Evolutionary conservation across 768 basidiomycete genomes (phyloP), one percentile per base, ranked within the genome.

Genomic region (Amanita rubescens): DNA sequence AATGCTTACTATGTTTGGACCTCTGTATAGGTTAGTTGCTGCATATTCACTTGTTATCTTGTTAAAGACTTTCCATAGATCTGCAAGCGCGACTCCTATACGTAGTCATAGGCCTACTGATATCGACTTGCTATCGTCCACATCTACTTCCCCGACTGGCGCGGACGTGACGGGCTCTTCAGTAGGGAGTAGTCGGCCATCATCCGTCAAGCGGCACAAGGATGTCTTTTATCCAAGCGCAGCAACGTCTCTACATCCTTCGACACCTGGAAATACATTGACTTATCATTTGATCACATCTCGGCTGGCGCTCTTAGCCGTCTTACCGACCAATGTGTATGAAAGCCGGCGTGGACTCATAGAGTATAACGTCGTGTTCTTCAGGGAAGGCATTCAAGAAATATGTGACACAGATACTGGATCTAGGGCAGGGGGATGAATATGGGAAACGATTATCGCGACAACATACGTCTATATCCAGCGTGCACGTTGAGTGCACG

Each of bases 301-400:
- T 54, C 81, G 79, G 53, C 76, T 89, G 20, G 84, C 83, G 12
- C 71, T 88, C 47, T 70, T 93, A 49, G 86, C 87, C 2, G 70
- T 92, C 49, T 63, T 93, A 15, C 87, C 87, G 24, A 85, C 87
- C 2, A 71, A 75, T 30, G 81, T 88, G 44, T 90, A 80, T 58
- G 85, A 90, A 49, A 75, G 79, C 56, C 76, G 85, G 51, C 75
- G 87, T 15, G 88, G 87, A 19, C 71, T 92, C 43, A 73, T 94
- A 27, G 91, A 94, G 63, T 92, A 86, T 68, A 94, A 94, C 61
- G 85, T 93, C 2, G 84, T 90, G 34, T 90, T 84, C 67, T 87
- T 94, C 64, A 69, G 91, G 60, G 85, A 84, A 65, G 91, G 91
- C 0, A 79, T 90, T 46, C 80, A 86, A 65, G 87, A 90, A 67